Base-by-base conservation (phyloP, 805 yeast species). In the Sugiyamaella chiloensis region DNA sequence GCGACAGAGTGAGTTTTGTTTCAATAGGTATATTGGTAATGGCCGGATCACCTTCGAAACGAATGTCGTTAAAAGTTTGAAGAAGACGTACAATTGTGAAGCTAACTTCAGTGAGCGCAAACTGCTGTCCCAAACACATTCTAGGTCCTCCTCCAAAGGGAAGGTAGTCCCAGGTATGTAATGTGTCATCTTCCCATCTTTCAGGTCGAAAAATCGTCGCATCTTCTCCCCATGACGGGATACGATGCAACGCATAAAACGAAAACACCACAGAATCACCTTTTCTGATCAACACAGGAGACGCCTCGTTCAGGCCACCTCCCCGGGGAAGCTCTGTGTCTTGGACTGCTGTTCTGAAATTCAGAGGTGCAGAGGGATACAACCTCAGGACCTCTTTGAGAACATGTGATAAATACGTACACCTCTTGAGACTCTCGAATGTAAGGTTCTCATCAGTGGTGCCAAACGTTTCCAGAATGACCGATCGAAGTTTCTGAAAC, bases 101-200 rank as follows among this genome's bases (percentile, higher is more conserved):
- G 17, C 73, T 66, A 9, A 77, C 75, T 60, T 76, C 80, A 14
- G 78, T 74, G 17, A 76, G 68, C 5, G 80, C 81, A 61, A 74
- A 75, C 60, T 76, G 80, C 63, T 76, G 80, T 30, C 80, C 81
- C 44, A 76, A 63, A 57, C 80, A 76, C 48, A 76, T 74, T 50
- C 81, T 62, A 17, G 80, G 80, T 5, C 81, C 81, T 41, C 80
- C 81, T 54, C 74, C 74, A 63, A 75, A 75, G 23, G 80, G 79
- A 26, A 75, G 60, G 59, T 71, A 75, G 24, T 71, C 74, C 79
- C 79, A 75, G 8, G 74, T 70, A 43, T 66, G 61, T 56, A 51
- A 52, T 66, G 67, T 29, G 9, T 26, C 40, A 7, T 36, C 24
- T 56, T 44, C 47, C 80, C 80, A 76, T 46, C 81, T 65, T 53